Conservation (phyloP, 257 asterid genomes). For the Lithospermum erythrorhizon region DNA sequence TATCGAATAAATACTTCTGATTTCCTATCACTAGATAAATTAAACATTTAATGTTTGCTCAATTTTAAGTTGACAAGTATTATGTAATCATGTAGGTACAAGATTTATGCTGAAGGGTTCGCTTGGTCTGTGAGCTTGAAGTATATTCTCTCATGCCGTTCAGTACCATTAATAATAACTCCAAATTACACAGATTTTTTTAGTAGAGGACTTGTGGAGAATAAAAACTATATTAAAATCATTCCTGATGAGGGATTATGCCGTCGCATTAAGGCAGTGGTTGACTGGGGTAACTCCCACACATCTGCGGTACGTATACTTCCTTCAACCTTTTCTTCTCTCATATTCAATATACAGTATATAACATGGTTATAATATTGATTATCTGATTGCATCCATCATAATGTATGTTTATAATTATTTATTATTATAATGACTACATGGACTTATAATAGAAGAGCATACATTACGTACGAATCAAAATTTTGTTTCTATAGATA, state of each 20-base stretch:
- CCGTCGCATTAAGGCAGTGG: slow-evolving; percentile 34
- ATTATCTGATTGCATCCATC: no score
- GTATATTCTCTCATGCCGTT: slow-evolving; percentile 59
- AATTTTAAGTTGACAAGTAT: no score
- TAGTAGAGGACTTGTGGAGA: slow-evolving; percentile 46
- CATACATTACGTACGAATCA: no score
- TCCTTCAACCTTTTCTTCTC: not conserved
- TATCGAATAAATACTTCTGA: no score
- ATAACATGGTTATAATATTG: no score
- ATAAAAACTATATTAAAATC: slow-evolving; percentile 25
- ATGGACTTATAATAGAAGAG: no score
- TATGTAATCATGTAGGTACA: slow-evolving; percentile 31
- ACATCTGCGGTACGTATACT: slow-evolving; percentile 30
- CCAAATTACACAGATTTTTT: slow-evolving; percentile 53
- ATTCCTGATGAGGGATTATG: slow-evolving; percentile 34
- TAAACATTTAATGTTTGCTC: no score
- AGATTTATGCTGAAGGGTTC: slow-evolving; percentile 76
- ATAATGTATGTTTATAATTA: no score
- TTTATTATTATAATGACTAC: no score
- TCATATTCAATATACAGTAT: no score
- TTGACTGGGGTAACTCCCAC: slow-evolving; percentile 59
- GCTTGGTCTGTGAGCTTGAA: slow-evolving; percentile 88
- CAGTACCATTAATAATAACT: slow-evolving; percentile 42
- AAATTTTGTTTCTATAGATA: no score
- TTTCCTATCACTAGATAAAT: no score